These are phyloP conservation scores for Tolypocladium guangdongense DNA, from an alignment of 2,329 filamentous ascomycete genomes.

Conservation along the genomic window DNA sequence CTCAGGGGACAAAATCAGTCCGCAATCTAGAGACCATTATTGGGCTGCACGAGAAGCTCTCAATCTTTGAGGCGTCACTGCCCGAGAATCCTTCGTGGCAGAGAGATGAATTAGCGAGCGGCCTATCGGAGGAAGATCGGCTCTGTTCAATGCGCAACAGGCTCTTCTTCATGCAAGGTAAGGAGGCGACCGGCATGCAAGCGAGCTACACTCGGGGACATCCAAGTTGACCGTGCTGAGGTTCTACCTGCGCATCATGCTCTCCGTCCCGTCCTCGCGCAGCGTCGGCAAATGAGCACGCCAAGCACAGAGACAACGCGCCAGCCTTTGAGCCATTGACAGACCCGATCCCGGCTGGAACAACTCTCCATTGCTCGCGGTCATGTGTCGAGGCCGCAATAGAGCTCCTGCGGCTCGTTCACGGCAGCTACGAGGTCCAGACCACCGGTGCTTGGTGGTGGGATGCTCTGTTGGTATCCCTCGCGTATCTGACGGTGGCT, in stretches of 20 bases:
- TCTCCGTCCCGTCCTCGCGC: conserved; percentile 11
- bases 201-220: neutral
- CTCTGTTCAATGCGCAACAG: neutral
- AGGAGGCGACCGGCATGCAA: neutral
- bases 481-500: neutral
- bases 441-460: conserved; percentile 25
- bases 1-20: neutral
- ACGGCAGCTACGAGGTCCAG: conserved; percentile 15
- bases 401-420: conserved; percentile 17
- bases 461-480: conserved; percentile 24
- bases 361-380: conserved; percentile 14
- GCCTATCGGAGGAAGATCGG: neutral
- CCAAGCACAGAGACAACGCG: neutral
- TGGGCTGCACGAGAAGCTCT: conserved; percentile 4
- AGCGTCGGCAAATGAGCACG: conserved; percentile 7
- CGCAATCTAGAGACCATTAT: conserved; percentile 3
- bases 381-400: conserved; percentile 19
- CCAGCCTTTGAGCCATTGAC: conserved; percentile 1
- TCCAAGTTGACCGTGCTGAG: neutral
- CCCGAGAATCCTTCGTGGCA: conserved; percentile 1
- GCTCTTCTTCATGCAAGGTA: conserved; percentile 1
- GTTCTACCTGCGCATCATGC: conserved; percentile 7
- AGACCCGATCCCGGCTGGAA: conserved; percentile 1
- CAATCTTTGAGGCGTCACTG: conserved; percentile 2
- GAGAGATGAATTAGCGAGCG: neutral